Evolutionary conservation across 305 asterid species (phyloP), one percentile per base, ranked within the genome.

Genomic region (Caryopteris hybrid): DNA sequence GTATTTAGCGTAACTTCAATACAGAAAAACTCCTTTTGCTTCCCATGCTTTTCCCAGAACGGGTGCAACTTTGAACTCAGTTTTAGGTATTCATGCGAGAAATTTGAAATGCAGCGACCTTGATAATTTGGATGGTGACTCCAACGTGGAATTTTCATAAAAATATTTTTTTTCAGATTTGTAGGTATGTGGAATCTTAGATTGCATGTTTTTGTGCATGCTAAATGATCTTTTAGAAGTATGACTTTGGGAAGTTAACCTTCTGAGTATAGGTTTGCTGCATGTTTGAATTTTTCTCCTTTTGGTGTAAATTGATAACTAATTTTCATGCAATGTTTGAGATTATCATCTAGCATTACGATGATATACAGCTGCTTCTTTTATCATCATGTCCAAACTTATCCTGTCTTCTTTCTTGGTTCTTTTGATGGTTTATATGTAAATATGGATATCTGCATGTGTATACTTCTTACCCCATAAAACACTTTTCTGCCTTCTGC

Each of bases 1-100:
- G 20, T 18, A 23, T 23, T 42, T 63, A 20, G n/a, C 31, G 55
- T 22, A 29, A 61, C 36, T 62, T 42, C 42, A 20, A 13, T 13
- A n/a, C 56, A 18, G 22, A 41, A 58, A 41, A 59, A 18, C 25
- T 52, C 50, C 62, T 62, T 61, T 68, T 61, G 55, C 62, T 60
- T 64, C 25, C 45, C 65, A 59, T 60, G 53, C 38, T 54, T 61
- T 16, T 50, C 54, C 27, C 54, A 7, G 61, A 43, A 56, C 8
- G 18, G 50, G 20, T 21, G n/a, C 12, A 41, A 46, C 34, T 47
- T 42, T 48, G 55, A 47, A 63, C 66, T 56, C 31, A 22, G 42
- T 69, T 48, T 56, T 38, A 69, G 53, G 52, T 25, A 56, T 20
- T 38, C 48, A 36, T 33, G 9, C 14, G 17, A 52, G 59, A 45